Evolutionary conservation across 352 stramenopile species (phyloP), one percentile per base, ranked within the genome.

Genomic region (Phytophthora capsici): DNA sequence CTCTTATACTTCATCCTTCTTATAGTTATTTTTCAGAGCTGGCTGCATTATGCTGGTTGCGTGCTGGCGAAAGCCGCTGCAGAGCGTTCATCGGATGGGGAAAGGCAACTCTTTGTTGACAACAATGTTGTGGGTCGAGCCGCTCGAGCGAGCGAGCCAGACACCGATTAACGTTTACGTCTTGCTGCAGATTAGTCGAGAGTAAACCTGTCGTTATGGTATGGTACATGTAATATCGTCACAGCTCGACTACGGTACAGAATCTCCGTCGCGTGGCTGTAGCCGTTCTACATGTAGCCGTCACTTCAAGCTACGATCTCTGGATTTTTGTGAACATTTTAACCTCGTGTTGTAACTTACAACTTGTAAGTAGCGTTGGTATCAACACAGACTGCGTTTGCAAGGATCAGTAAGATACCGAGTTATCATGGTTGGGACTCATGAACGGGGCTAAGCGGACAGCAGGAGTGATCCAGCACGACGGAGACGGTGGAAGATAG

Each of bases 51-150:
- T 49, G 55, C 47, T 26, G 30, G 47, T 71, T 49, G 36, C 63
- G 63, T 69, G 61, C 61, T 51, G 56, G 63, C 57, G 63, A 67
- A 62, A 71, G 28, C 60, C 44, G 34, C 22, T 53, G 56, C 63
- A 12, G 37, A 13, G 23, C 16, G 59, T 54, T 71, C 63, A 43
- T 48, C 36, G 36, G 56, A 71, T 71, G n/a, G 63, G 63, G 17
- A 57, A 28, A 17, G 50, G 41, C 57, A 55, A 38, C 56, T 62
- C 51, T 66, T 43, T 71, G 48, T 23, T 55, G 41, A n/a, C n/a
- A n/a, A n/a, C n/a, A n/a, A n/a, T n/a, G n/a, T n/a, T n/a, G n/a
- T n/a, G n/a, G n/a, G n/a, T n/a, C n/a, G n/a, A n/a, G n/a, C n/a
- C n/a, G n/a, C n/a, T 22, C 43, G 30, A n/a, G 4, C 28, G 36